These are phyloP conservation scores for Nicotiana obtusifolia DNA, from an alignment of 257 asterid genomes.

Conservation along the genomic window DNA sequence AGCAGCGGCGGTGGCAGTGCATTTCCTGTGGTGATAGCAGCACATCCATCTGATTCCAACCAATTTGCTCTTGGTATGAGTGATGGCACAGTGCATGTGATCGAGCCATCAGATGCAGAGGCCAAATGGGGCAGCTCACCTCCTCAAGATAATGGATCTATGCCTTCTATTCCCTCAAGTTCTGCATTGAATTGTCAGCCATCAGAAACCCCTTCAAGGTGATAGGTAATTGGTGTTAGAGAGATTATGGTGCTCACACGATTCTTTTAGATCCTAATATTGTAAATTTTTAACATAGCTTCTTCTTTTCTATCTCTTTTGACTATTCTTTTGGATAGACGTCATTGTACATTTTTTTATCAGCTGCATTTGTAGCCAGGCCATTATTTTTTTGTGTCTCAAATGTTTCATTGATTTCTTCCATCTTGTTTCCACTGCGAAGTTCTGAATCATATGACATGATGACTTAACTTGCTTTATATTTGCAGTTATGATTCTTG, in stretches of 20 bases:
- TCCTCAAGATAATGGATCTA: slow-evolving; percentile 66
- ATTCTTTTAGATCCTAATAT: neutral
- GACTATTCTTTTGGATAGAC: slow-evolving; percentile 17
- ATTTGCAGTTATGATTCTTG: neutral
- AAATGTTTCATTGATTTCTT: neutral
- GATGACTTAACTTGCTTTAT: neutral
- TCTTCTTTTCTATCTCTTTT: slow-evolving; percentile 5
- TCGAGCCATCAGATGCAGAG: slow-evolving; percentile 80
- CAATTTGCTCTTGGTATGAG: slow-evolving; percentile 96
- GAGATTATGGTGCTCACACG: neutral
- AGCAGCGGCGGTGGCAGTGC: slow-evolving; percentile 38
- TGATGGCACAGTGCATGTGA: slow-evolving; percentile 69
- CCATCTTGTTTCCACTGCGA: neutral
- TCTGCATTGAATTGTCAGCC: slow-evolving; percentile 89
- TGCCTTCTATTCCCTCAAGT: slow-evolving; percentile 67
- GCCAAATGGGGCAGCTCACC: slow-evolving; percentile 75
- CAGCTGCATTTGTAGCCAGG: slow-evolving; percentile 1
- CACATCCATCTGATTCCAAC: slow-evolving; percentile 75
- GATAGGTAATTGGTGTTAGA: slow-evolving; percentile 15
- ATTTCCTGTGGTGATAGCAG: slow-evolving; percentile 76
- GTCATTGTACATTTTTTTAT: slow-evolving; percentile 10
- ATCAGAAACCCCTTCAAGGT: slow-evolving; percentile 83
- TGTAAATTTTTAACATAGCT: slow-evolving; percentile 15
- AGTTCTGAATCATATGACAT: neutral
- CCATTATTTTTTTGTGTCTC: neutral